Evolutionary conservation across 495 filamentous ascomycete species (phyloP), one percentile per base, ranked within the genome.

Genomic region (Penicillium argentinense): DNA sequence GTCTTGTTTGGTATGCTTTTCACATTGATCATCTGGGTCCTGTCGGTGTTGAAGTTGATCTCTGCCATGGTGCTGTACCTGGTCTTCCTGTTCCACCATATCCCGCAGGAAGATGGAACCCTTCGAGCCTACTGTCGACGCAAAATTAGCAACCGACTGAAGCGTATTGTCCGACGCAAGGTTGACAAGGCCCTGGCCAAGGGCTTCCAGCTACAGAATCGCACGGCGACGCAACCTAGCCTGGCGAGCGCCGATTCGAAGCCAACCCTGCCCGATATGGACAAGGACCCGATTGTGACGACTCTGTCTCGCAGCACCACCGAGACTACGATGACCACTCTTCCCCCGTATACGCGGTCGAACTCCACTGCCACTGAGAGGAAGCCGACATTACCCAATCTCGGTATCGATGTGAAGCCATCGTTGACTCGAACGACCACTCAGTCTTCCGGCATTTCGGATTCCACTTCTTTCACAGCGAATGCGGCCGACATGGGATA

Each of bases 1-100:
- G 85, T 96, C 45, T 71, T 97, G 17, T 82, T 81, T 22, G 83
- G 88, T 60, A 98, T 98, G 93, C 64, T 88, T 23, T 97, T 95
- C 64, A 96, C 92, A 0, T 64, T 96, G 19, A 59, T 96, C 46
- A 81, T 98, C 57, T 98, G 92, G 92, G 72, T 92, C 8, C 77
- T 98, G 48, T 83, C 86, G 0, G 79, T 87, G 9, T 58, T 97
- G 29, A 87, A 83, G 23, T 75, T 98, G 33, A 59, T 88, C 5
- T 53, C 88, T 7, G 88, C 88, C 0, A 68, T 81, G 30, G 47
- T 92, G 1, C 79, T 95, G 29, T 98, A 95, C 64, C 63, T 96
- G 21, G 76, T 84, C 47, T 98, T 93, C 71, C 76, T 98, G 3
- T 96, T 88, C 78, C 86, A 89, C 65, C 86, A 89, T 54, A 95